Conservation (phyloP, 495 filamentous ascomycete genomes). For the Penicillium parvum region DNA sequence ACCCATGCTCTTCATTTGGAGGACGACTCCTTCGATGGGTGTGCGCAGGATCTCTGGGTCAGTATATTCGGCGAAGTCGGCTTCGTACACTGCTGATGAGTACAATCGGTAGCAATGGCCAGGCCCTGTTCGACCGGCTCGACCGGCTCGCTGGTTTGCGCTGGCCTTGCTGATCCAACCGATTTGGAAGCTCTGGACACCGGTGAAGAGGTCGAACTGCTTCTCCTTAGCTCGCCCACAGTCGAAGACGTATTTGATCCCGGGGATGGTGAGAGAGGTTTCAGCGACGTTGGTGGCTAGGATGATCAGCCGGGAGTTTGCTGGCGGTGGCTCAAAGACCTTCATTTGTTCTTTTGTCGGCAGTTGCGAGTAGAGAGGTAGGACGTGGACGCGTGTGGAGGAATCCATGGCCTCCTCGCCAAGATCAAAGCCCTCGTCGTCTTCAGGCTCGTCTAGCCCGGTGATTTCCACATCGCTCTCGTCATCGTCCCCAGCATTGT, state of each 20-base stretch:
- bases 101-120: constrained; percentile 95
- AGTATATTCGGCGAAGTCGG: constrained; percentile 80
- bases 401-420: constrained; percentile 61
- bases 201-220: constrained; percentile 74
- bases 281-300: constrained; percentile 97
- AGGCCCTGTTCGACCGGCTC: constrained; percentile 91
- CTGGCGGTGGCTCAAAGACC: constrained; percentile 87
- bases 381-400: constrained; percentile 68
- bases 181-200: constrained; percentile 92
- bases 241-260: constrained; percentile 94
- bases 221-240: constrained; percentile 88
- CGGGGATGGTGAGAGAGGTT: constrained; percentile 93
- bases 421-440: constrained; percentile 57
- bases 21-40: constrained; percentile 86
- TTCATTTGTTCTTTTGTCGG: constrained; percentile 87
- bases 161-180: constrained; percentile 98
- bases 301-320: constrained; percentile 80
- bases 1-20: constrained; percentile 95
- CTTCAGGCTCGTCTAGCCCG: constrained; percentile 46
- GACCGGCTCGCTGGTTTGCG: constrained; percentile 86
- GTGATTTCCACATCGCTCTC: constrained; percentile 45
- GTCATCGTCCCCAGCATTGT: constrained; percentile 38
- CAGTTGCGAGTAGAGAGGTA: constrained; percentile 92
- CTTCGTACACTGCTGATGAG: constrained; percentile 89
- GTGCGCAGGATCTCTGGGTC: constrained; percentile 87